These are phyloP conservation scores for Punica granatum DNA, from an alignment of 345 rosid genomes.

Conservation along the genomic window DNA sequence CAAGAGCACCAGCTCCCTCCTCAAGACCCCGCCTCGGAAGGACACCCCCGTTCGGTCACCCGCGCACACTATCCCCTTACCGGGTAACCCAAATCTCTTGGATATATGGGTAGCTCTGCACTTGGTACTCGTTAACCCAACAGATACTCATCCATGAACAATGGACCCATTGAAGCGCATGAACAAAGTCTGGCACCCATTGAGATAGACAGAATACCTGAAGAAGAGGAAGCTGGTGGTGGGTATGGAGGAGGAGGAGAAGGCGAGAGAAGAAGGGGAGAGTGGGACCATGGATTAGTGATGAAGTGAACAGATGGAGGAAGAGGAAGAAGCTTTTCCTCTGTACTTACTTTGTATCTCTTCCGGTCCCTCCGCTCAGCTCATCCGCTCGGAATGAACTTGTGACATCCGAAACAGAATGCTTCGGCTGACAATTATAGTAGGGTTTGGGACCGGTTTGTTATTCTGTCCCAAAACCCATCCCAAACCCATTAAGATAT, in stretches of 20 bases:
- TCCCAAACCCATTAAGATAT: too few species aligned
- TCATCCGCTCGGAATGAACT: slow-evolving; percentile 26
- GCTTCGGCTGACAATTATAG: too few species aligned
- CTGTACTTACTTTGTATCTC: neutral
- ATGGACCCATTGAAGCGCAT: too few species aligned
- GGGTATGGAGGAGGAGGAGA: neutral
- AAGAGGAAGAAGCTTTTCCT: slow-evolving; percentile 7
- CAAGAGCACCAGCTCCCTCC: slow-evolving; percentile 62
- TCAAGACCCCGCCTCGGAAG: slow-evolving; percentile 29
- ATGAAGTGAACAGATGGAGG: slow-evolving; percentile 2
- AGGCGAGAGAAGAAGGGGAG: slow-evolving; percentile 23
- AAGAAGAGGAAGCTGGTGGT: slow-evolving; percentile 14
- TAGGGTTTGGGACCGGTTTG: too few species aligned
- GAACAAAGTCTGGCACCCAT: too few species aligned
- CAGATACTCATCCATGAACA: neutral
- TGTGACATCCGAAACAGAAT: neutral
- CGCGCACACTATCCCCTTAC: slow-evolving; percentile 23
- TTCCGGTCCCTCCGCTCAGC: slow-evolving; percentile 13
- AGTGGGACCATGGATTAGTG: slow-evolving; percentile 30
- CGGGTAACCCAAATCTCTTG: slow-evolving; percentile 30
- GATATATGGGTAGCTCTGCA: slow-evolving; percentile 25
- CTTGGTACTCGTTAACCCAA: slow-evolving; percentile 22
- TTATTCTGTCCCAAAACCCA: too few species aligned
- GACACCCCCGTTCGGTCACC: slow-evolving; percentile 24
- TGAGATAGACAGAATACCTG: slow-evolving; percentile 22